Evolutionary conservation across 192 early-diverging fungal species (phyloP).

Genomic region (Coemansia sp.): DNA sequence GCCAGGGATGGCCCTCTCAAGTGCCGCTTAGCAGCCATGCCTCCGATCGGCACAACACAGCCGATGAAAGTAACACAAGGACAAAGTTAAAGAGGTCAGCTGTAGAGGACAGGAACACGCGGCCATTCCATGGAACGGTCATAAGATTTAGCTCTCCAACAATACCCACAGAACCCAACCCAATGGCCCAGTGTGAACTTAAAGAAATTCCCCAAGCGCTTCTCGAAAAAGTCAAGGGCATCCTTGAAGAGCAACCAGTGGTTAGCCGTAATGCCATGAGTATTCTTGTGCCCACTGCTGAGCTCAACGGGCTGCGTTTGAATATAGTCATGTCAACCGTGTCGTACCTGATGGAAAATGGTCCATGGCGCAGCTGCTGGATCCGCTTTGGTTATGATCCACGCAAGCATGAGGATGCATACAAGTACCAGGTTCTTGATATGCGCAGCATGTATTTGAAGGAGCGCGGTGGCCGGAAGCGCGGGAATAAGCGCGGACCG

Average conservation of each 20-base stretch:
- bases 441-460: constrained; percentile 15
- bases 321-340: constrained; percentile 24
- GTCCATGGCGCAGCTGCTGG: constrained; percentile 55
- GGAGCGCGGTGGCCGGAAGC: neutral
- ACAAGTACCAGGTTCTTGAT: constrained; percentile 50
- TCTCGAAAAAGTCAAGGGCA: constrained; percentile 12
- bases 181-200: constrained; percentile 12
- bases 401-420: constrained; percentile 33
- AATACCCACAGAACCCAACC: constrained; percentile 18
- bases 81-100: neutral
- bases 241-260: constrained; percentile 35
- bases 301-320: constrained; percentile 13
- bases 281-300: constrained; percentile 18
- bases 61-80: neutral
- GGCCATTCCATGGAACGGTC: constrained; percentile 14
- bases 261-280: constrained; percentile 45
- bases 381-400: constrained; percentile 54
- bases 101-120: neutral
- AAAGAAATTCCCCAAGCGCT: constrained; percentile 14
- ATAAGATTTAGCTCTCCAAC: constrained; percentile 14
- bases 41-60: neutral
- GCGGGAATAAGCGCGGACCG: neutral
- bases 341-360: constrained; percentile 38
- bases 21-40: constrained; percentile 2
- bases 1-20: constrained; percentile 31